These are phyloP conservation scores for Ceratobasidium theobromae DNA, from an alignment of 1,284 basidiomycete genomes.

Conservation along the genomic window DNA sequence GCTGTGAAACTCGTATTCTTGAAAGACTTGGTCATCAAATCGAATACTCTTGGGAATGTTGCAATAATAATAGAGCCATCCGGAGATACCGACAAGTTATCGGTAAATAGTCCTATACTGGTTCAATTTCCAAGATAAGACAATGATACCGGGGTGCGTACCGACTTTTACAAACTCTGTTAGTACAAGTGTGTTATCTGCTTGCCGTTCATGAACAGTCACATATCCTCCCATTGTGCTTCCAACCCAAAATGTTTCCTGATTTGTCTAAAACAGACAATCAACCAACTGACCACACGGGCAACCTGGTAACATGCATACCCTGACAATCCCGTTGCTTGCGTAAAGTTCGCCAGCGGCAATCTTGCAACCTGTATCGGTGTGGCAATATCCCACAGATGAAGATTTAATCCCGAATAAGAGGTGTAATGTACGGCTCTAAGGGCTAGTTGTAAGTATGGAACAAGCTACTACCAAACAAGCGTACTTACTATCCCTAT, in stretches of 20 bases:
- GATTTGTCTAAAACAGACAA: constrained; percentile 39
- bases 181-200: constrained; percentile 56
- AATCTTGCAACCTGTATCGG: constrained; percentile 58
- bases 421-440: constrained; percentile 41
- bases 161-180: constrained; percentile 52
- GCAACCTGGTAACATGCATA: background rate
- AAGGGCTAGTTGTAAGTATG: constrained; percentile 36
- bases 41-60: no score
- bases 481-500: constrained; percentile 51
- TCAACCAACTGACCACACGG: background rate
- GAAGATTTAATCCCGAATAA: constrained; percentile 40
- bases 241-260: constrained; percentile 61
- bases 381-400: constrained; percentile 61
- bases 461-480: background rate
- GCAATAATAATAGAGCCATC: no score
- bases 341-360: constrained; percentile 50
- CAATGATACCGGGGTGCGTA: constrained; percentile 36
- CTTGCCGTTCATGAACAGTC: constrained; percentile 56
- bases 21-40: no score
- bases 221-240: constrained; percentile 49
- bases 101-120: no score
- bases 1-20: no score
- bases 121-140: no score
- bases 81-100: no score
- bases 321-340: constrained; percentile 60